These are phyloP conservation scores for Rhynchosporium agropyri DNA, from an alignment of 2,329 filamentous ascomycete genomes.

Conservation along the genomic window DNA sequence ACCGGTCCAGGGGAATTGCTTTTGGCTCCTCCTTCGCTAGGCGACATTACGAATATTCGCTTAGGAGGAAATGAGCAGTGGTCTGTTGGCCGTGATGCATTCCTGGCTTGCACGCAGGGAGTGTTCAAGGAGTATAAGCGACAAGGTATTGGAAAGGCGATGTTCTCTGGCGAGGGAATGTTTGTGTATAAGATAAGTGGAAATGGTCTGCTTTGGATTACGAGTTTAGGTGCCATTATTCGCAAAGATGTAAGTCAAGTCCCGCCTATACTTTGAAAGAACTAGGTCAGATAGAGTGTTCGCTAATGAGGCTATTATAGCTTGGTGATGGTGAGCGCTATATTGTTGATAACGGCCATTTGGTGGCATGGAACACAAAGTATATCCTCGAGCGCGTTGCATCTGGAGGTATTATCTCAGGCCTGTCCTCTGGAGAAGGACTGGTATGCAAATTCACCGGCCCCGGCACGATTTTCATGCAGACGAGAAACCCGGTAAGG, in stretches of 20 bases:
- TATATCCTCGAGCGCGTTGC: conserved; percentile 89
- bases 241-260: conserved; percentile 77
- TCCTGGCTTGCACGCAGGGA: conserved; percentile 83
- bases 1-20: conserved; percentile 91
- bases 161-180: conserved; percentile 91
- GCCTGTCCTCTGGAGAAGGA: conserved; percentile 78
- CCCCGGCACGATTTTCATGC: conserved; percentile 87
- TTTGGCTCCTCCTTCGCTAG: conserved; percentile 76
- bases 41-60: conserved; percentile 82
- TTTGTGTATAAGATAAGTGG: conserved; percentile 89
- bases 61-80: conserved; percentile 74
- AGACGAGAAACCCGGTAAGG: conserved; percentile 81
- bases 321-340: conserved; percentile 77
- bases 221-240: conserved; percentile 93
- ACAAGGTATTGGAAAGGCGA: conserved; percentile 83
- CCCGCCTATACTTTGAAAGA: neutral
- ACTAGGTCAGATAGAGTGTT: neutral
- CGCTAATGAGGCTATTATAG: conserved; percentile 36
- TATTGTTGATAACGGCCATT: conserved; percentile 88
- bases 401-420: conserved; percentile 91
- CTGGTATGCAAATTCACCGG: conserved; percentile 93
- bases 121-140: conserved; percentile 85
- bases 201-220: conserved; percentile 81
- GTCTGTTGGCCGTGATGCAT: conserved; percentile 85
- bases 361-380: conserved; percentile 96